These are phyloP conservation scores for Sphaerulina populicola DNA, from an alignment of 2,329 filamentous ascomycete genomes.

Conservation along the genomic window DNA sequence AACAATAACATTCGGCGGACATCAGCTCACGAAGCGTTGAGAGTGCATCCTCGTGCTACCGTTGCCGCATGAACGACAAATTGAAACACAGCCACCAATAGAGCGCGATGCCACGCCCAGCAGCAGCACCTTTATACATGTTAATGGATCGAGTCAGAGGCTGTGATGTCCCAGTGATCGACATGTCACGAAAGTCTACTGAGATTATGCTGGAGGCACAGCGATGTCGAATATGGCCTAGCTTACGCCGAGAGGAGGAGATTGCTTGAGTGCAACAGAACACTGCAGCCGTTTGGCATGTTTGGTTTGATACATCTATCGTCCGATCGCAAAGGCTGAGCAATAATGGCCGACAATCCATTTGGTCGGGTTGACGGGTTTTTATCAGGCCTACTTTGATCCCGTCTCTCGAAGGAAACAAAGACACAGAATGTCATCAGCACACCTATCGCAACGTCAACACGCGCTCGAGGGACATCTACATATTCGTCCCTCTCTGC, in stretches of 20 bases:
- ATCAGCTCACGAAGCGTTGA: no score
- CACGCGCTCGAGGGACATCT: neutral
- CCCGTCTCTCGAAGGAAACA: neutral
- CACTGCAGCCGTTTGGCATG: neutral
- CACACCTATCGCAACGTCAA: neutral
- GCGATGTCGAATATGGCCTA: neutral
- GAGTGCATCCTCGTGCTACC: neutral
- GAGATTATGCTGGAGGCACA: conserved; percentile 3
- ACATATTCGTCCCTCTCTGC: neutral
- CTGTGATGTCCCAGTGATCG: neutral
- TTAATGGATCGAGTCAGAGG: neutral
- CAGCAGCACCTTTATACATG: neutral
- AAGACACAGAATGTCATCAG: neutral
- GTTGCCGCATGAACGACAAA: neutral
- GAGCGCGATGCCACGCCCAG: no score
- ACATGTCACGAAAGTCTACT: neutral
- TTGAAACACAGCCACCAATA: neutral
- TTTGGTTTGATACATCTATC: neutral
- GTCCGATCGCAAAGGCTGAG: neutral
- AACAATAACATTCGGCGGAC: no score
- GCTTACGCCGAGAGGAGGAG: conserved; percentile 1
- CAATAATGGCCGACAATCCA: neutral
- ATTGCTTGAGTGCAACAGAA: neutral
- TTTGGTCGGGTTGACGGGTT: conserved; percentile 2
- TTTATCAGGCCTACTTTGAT: neutral